A percentile compares a stretch with the other conserved stretches of the same genome.
phyloP scores from a whole-genome alignment of 352 stramenopile genomes.

The Globisporangium radiosum region DNA sequence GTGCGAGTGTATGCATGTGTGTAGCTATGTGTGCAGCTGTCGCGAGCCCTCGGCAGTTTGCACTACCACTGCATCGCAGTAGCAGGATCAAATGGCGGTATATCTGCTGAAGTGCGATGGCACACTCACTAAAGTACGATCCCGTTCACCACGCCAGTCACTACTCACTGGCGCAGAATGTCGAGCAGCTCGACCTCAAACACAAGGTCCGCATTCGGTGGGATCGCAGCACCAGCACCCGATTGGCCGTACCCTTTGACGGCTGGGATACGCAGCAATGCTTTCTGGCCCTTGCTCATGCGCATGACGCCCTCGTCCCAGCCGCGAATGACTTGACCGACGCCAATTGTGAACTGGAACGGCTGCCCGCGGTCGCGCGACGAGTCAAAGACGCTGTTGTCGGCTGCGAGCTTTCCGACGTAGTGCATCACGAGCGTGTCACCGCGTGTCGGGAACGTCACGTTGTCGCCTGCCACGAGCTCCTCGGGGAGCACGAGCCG shows the following conservation, averaged over 20 bases:
- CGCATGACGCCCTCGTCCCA: conserved; percentile 94
- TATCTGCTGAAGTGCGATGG: too few relatives aligned
- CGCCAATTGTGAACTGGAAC: conserved; percentile 77
- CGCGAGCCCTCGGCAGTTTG: too few relatives aligned
- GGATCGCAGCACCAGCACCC: conserved; percentile 83
- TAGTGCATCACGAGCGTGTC: conserved; percentile 85
- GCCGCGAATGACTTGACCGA: conserved; percentile 90
- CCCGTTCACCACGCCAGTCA: too few relatives aligned
- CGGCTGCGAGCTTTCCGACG: conserved; percentile 55
- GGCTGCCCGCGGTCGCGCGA: conserved; percentile 61
- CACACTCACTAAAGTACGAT: too few relatives aligned
- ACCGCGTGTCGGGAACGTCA: conserved; percentile 54
- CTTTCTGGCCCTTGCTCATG: conserved; percentile 94
- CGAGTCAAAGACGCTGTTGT: conserved; percentile 75
- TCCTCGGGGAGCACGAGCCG: conserved; percentile 71
- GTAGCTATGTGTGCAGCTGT: background rate
- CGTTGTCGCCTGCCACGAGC: conserved; percentile 52
- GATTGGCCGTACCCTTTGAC: conserved; percentile 90
- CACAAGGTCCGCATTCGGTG: conserved; percentile 89
- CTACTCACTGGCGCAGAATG: conserved; percentile 29
- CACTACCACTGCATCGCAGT: too few relatives aligned
- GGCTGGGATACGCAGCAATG: conserved; percentile 85
- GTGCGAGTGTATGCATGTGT: too few relatives aligned
- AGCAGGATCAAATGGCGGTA: too few relatives aligned
- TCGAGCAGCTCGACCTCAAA: conserved; percentile 93